Evolutionary conservation across 352 stramenopile genomes (phyloP).

Genomic region (Phytophthora brassicae): DNA sequence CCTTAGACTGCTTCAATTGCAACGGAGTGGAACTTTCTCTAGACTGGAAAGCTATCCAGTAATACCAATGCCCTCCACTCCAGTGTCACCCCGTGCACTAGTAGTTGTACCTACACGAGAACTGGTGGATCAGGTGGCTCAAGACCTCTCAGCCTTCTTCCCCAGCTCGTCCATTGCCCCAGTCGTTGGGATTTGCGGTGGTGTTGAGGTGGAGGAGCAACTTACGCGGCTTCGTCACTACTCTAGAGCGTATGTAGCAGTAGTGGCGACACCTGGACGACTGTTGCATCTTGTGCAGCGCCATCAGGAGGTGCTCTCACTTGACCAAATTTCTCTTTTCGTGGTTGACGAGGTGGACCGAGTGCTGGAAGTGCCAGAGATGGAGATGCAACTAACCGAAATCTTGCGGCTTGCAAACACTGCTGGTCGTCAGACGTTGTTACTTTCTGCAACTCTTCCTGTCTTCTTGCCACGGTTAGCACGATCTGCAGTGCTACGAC

Average conservation of each 20-base stretch:
- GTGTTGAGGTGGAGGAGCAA: constrained; percentile 40
- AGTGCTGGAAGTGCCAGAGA: constrained; percentile 89
- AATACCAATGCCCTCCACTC: constrained; percentile 9
- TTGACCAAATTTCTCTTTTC: constrained; percentile 47
- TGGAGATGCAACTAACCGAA: constrained; percentile 93
- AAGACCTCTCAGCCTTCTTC: constrained; percentile 57
- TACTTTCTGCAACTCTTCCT: constrained; percentile 96
- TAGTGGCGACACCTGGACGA: constrained; percentile 62
- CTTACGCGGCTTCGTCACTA: constrained; percentile 39
- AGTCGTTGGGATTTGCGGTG: constrained; percentile 50
- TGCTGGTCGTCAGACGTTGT: constrained; percentile 69
- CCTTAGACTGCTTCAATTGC: constrained; percentile 46
- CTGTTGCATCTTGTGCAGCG: constrained; percentile 52
- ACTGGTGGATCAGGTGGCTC: constrained; percentile 94
- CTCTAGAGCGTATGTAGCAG: constrained; percentile 7
- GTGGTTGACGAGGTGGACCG: constrained; percentile 97
- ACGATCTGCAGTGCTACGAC: constrained; percentile 91
- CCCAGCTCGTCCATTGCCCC: constrained; percentile 4
- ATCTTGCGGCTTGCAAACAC: constrained; percentile 88
- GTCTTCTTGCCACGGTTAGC: constrained; percentile 90
- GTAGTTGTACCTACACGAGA: constrained; percentile 96
- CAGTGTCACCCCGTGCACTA: constrained; percentile 55
- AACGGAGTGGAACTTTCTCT: constrained; percentile 28
- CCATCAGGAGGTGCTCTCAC: constrained; percentile 26
- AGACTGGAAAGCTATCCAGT: constrained; percentile 55